phyloP scores from a whole-genome alignment of 2,329 filamentous ascomycete genomes.

The Ustulina deusta region DNA sequence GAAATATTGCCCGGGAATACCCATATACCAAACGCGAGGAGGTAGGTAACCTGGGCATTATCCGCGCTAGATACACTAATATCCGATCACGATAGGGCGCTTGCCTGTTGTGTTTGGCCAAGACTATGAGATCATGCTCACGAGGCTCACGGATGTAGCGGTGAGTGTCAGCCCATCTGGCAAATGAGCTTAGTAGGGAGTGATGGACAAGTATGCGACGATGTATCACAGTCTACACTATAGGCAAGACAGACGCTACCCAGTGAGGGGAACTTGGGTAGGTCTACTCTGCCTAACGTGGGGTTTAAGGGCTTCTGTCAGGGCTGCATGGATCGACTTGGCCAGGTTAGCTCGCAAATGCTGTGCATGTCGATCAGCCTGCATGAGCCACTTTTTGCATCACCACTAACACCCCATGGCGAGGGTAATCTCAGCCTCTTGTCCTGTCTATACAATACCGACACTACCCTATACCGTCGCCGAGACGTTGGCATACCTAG shows the following conservation, averaged over 20 bases:
- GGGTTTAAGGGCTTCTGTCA: slow-evolving; percentile 12
- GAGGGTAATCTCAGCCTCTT: slow-evolving; percentile 30
- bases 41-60: background rate
- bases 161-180: slow-evolving; percentile 21
- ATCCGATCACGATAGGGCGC: background rate
- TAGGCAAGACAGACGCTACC: background rate
- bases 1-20: slow-evolving; percentile 7
- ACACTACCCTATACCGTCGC: background rate
- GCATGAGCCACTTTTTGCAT: slow-evolving; percentile 27
- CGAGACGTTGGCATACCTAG: slow-evolving; percentile 13
- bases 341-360: slow-evolving; percentile 9
- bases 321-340: slow-evolving; percentile 24
- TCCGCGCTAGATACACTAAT: background rate
- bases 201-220: background rate
- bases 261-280: no score
- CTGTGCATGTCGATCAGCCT: slow-evolving; percentile 24
- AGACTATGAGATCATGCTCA: slow-evolving; percentile 12
- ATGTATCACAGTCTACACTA: background rate
- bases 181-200: background rate
- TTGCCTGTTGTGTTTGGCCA: slow-evolving; percentile 2
- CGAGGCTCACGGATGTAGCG: slow-evolving; percentile 13
- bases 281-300: no score
- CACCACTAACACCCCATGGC: background rate
- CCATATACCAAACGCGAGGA: background rate
- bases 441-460: background rate